Evolutionary conservation across 148 eudicot genomes (phyloP).

Genomic region (Pouteria glomerata): DNA sequence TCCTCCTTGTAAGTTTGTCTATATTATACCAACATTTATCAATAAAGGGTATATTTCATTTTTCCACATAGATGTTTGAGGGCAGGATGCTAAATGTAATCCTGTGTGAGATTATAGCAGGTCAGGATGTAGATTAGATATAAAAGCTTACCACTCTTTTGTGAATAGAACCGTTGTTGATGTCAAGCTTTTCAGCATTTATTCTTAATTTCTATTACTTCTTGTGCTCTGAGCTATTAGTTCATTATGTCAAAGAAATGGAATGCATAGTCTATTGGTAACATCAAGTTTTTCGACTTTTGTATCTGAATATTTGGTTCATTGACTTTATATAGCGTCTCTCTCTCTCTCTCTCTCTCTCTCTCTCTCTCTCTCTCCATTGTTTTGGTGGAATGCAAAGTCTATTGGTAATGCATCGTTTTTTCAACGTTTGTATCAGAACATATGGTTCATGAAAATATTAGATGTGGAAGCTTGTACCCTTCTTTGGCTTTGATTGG

Average conservation of each 20-base stretch:
- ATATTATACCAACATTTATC: neutral
- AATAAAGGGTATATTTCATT: neutral
- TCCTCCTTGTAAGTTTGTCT: slow-evolving; percentile 2
- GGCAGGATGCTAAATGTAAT: neutral
- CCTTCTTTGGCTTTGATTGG: too few species aligned
- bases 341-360: too few species aligned
- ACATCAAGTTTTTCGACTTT: too few species aligned
- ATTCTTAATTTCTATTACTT: too few species aligned
- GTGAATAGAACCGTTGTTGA: neutral
- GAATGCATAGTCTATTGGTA: too few species aligned
- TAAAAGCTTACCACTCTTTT: neutral
- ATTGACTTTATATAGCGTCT: too few species aligned
- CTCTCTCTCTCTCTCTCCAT: too few species aligned
- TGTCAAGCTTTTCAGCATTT: neutral
- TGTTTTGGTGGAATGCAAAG: too few species aligned
- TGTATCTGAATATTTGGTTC: too few species aligned
- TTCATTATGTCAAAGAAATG: too few species aligned
- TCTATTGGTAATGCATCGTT: too few species aligned
- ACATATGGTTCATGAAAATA: neutral
- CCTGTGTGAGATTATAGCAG: neutral
- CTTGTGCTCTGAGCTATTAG: too few species aligned
- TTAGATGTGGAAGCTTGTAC: neutral
- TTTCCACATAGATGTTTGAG: neutral
- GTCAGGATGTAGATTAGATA: neutral
- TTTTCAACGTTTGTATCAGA: neutral